Base-by-base conservation (phyloP, 257 asterid species). In the Nyctanthes arbortristis region DNA sequence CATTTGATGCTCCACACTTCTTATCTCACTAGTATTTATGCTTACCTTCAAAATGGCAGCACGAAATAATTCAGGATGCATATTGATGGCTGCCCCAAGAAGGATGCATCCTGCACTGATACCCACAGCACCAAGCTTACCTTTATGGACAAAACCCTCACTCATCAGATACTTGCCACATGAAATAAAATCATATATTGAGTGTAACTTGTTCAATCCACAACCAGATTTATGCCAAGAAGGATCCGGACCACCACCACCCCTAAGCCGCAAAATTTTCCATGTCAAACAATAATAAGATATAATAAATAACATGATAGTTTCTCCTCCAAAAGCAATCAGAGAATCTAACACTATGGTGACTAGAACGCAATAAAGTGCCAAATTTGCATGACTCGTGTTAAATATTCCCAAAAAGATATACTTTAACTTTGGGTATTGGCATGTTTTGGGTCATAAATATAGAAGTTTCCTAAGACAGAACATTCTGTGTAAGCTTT, bases 61-160 rank as follows among this genome's bases (percentile, higher is more conserved):
- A 75, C 69, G 89, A 78, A 93, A 90, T 27, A 93, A 77, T 57
- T 81, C 49, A 18, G 98, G 97, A 61, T 77, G 85, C 90, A 84
- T 80, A 73, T 87, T 90, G 61, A 85, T 69, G 31, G 97, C 92
- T 55, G 98, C 95, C 16, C 96, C 89, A 1, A 84, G 87, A 27
- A 90, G 88, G 67, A 93, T 87, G 73, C 89, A 75, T 32, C 98
- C 97, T 11, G 98, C 98, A 75, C 98, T 93, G 39, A 68, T 74
- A 66, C 90, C 92, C 61, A 80, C 10, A 57, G 96, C 96, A 62
- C 90, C 63, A 60, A 93, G 85, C 81, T 71, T 85, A 7, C 73
- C 43, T 82, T 69, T 71, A 61, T 81, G 84, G 71, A 89, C 80
- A 55, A 77, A 80, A 12, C 95, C 92, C 68, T 88, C 88, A 14